These are phyloP conservation scores for Trypethelium eluteriae DNA, from an alignment of 495 filamentous ascomycete species.

Conservation along the genomic window DNA sequence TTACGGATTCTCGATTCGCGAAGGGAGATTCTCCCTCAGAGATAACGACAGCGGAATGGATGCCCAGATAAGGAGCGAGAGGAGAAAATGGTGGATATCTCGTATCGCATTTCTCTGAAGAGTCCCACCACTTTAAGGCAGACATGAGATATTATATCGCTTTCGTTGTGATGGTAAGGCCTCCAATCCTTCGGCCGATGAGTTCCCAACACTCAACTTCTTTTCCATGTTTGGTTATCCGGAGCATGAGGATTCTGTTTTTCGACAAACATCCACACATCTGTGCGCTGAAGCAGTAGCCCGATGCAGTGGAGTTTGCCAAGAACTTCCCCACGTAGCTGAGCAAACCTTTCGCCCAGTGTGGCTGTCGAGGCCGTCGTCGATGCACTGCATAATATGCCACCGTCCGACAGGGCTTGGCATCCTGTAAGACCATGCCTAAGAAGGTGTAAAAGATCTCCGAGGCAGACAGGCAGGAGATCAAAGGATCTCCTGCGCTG, in stretches of 20 bases:
- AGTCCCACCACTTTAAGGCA: neutral
- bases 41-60: neutral
- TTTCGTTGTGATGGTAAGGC: too few relatives aligned
- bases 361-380: neutral
- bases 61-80: neutral
- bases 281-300: too few relatives aligned
- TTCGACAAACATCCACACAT: too few relatives aligned
- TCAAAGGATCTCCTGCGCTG: too few relatives aligned
- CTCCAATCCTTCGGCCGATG: too few relatives aligned
- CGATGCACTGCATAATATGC: neutral
- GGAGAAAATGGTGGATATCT: neutral
- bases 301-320: too few relatives aligned
- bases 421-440: neutral
- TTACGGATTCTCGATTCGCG: neutral
- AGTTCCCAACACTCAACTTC: too few relatives aligned
- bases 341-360: neutral
- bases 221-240: too few relatives aligned
- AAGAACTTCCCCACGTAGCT: neutral
- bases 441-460: too few relatives aligned
- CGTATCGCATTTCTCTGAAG: neutral
- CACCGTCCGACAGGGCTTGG: neutral
- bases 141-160: neutral
- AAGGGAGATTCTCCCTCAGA: neutral
- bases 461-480: too few relatives aligned
- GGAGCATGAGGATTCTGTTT: too few relatives aligned